Percentiles rank a stretch among this genome's conserved stretches.
These are phyloP conservation scores for Cairneyella variabilis DNA, from an alignment of 495 filamentous ascomycete genomes.

Conservation along the genomic window DNA sequence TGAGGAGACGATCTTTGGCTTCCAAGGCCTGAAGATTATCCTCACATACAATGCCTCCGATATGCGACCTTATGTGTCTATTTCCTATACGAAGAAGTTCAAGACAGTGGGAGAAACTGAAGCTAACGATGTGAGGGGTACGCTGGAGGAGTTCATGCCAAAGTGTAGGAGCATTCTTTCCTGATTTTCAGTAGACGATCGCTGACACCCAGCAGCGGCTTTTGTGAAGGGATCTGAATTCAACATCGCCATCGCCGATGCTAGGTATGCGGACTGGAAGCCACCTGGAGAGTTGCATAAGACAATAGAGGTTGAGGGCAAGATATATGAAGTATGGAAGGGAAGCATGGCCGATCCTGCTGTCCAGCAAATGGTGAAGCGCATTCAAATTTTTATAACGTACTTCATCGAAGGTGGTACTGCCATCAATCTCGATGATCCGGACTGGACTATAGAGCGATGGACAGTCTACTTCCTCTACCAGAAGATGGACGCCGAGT, in stretches of 20 bases:
- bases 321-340: conserved; percentile 49
- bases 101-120: conserved; percentile 64
- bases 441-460: conserved; percentile 66
- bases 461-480: conserved; percentile 90
- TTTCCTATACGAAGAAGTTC: conserved; percentile 73
- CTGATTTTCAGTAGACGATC: not conserved
- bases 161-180: conserved; percentile 45
- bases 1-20: conserved; percentile 86
- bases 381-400: conserved; percentile 77
- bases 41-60: conserved; percentile 79
- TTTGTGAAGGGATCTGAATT: conserved; percentile 59
- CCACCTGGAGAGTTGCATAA: conserved; percentile 48
- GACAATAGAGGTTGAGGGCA: conserved; percentile 32
- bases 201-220: conserved; percentile 42
- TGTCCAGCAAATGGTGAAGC: conserved; percentile 63
- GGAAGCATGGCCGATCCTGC: conserved; percentile 46
- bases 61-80: conserved; percentile 67
- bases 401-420: conserved; percentile 91
- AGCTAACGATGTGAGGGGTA: conserved; percentile 61
- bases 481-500: conserved; percentile 49
- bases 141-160: conserved; percentile 64
- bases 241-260: conserved; percentile 51
- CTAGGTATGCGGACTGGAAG: conserved; percentile 53
- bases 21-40: conserved; percentile 71
- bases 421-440: conserved; percentile 65